These are phyloP conservation scores for Ceratobasidium sp. DNA, from an alignment of 1,284 basidiomycete species.

Conservation along the genomic window DNA sequence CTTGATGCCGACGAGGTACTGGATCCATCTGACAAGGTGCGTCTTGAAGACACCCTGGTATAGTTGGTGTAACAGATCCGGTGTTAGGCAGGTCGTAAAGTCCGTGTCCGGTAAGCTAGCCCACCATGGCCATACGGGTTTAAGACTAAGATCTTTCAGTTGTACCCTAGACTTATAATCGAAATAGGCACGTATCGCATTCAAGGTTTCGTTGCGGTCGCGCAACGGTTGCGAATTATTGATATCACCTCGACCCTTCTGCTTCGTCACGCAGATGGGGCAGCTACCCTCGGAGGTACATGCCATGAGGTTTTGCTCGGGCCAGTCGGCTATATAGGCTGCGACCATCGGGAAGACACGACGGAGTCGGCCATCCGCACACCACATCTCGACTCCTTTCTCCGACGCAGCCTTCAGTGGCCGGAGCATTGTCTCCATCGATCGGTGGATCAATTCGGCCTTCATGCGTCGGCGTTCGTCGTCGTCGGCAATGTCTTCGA, in stretches of 20 bases:
- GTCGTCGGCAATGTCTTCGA: background rate
- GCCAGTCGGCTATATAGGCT: background rate
- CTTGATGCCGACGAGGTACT: background rate
- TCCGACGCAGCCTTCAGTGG: background rate
- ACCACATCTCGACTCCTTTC: background rate
- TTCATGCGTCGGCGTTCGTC: background rate
- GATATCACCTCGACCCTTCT: conserved; percentile 6
- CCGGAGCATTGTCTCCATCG: background rate
- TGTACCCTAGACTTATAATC: background rate
- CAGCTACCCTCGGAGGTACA: conserved; percentile 35
- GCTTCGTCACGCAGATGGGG: background rate
- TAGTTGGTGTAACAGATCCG: conserved; percentile 49
- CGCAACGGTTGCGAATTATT: background rate
- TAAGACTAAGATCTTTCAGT: background rate
- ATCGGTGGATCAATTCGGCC: background rate
- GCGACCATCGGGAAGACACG: background rate
- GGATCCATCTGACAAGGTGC: conserved; percentile 44
- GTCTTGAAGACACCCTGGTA: conserved; percentile 49
- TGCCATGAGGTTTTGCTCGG: background rate
- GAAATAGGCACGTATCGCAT: background rate
- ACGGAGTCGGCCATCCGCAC: background rate
- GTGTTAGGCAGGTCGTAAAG: conserved; percentile 46
- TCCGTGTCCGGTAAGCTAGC: conserved; percentile 44
- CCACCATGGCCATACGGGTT: conserved; percentile 46
- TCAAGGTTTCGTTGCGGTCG: background rate